Percentiles rank a stretch among this genome's conserved stretches.
Conservation (phyloP, 202 grass and related monocot genomes). For the Carex arenaria region DNA sequence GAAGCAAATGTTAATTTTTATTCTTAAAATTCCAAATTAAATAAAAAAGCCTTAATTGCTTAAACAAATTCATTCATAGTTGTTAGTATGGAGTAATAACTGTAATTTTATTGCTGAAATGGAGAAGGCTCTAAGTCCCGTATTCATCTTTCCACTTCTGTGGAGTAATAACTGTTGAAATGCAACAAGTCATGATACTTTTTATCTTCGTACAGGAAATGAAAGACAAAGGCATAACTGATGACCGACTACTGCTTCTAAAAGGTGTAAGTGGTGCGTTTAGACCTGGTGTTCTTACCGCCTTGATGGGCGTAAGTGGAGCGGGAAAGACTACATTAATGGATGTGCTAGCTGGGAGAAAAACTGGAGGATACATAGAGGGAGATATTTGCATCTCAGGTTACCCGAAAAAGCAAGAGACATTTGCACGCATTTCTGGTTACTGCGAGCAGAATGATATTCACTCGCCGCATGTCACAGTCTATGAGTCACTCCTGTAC, state of each 20-base stretch:
- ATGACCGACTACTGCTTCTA: slow-evolving; percentile 58
- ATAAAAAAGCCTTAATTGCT: background rate
- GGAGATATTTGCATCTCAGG: slow-evolving; percentile 81
- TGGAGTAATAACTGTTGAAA: background rate
- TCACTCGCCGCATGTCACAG: slow-evolving; percentile 87
- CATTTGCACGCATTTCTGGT: slow-evolving; percentile 85
- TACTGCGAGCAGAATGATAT: slow-evolving; percentile 98
- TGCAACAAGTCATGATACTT: background rate
- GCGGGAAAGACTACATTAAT: slow-evolving; percentile 93
- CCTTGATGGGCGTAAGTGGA: slow-evolving; percentile 91
- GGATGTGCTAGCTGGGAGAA: slow-evolving; percentile 89
- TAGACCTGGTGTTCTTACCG: slow-evolving; percentile 85
- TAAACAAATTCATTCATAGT: background rate
- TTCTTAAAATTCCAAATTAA: background rate
- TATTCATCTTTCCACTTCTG: background rate
- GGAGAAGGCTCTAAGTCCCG: background rate
- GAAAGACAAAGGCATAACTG: slow-evolving; percentile 59
- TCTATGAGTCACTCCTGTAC: slow-evolving; percentile 92
- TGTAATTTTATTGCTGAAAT: background rate
- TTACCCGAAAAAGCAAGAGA: slow-evolving; percentile 95
- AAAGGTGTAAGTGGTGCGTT: slow-evolving; percentile 90
- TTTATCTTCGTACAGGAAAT: slow-evolving; percentile 55
- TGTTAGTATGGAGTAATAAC: background rate
- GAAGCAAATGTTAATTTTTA: background rate
- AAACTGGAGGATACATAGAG: slow-evolving; percentile 87